Percentiles rank a stretch among this genome's conserved stretches.
Conservation (phyloP, 108 stramenopile species). For the Fistulifera pelliculosa region DNA sequence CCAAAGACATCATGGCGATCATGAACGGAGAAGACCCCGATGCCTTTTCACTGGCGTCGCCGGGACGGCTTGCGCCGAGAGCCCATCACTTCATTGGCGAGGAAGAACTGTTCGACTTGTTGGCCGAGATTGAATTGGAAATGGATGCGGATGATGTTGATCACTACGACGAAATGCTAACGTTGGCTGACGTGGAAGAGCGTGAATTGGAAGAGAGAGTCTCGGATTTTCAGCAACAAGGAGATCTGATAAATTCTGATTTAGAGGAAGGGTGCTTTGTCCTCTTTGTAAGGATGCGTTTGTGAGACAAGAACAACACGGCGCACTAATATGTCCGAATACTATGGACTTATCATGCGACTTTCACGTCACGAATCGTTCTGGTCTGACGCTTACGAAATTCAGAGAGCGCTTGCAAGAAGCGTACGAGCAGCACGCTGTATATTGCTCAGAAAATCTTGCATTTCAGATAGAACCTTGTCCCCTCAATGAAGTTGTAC, state of each 20-base stretch:
- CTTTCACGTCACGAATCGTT: not conserved
- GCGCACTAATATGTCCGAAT: not conserved
- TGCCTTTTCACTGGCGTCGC: too few relatives aligned
- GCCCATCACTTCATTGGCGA: not conserved
- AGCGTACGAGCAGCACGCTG: not conserved
- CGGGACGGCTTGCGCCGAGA: too few relatives aligned
- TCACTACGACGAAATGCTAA: not conserved
- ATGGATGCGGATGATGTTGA: not conserved
- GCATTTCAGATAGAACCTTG: not conserved
- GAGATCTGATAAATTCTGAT: not conserved
- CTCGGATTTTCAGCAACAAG: not conserved
- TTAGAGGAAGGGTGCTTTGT: not conserved
- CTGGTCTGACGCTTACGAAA: not conserved
- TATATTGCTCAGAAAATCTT: not conserved
- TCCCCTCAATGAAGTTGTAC: not conserved
- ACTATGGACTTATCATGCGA: constrained; percentile 1
- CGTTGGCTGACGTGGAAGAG: constrained; percentile 2
- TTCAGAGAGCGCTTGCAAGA: not conserved
- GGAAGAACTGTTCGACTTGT: constrained; percentile 2
- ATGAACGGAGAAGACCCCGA: not conserved
- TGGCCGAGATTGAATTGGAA: constrained; percentile 1
- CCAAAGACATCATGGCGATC: not conserved
- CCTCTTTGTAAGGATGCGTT: constrained; percentile 2
- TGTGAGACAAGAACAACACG: not conserved
- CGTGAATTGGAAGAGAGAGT: not conserved